Percentiles rank a stretch among this genome's conserved stretches.
Conservation (phyloP, 2,329 filamentous ascomycete species). For the Thelonectria rubi region DNA sequence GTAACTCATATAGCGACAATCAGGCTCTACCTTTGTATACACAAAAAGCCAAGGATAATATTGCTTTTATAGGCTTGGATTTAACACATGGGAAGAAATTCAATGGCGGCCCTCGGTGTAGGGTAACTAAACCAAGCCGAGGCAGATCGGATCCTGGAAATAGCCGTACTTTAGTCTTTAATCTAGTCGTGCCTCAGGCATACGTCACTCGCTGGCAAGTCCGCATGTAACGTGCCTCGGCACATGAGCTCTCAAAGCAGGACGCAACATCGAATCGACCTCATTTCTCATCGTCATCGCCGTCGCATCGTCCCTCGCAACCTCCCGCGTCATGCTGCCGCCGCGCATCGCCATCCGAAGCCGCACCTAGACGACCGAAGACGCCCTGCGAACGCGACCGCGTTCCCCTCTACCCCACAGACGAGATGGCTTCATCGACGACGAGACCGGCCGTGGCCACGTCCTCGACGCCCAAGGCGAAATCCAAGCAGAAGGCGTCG, state of each 20-base stretch:
- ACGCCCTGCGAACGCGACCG: conserved; percentile 11
- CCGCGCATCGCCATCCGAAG: conserved; percentile 2
- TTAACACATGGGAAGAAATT: too few relatives aligned
- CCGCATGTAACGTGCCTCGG: conserved; percentile 41
- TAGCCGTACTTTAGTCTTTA: not conserved
- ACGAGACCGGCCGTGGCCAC: conserved; percentile 28
- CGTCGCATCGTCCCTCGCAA: conserved; percentile 5
- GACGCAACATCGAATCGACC: conserved; percentile 24
- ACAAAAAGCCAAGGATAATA: too few relatives aligned
- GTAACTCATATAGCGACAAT: too few relatives aligned
- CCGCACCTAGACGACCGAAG: conserved; percentile 20
- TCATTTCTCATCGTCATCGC: conserved; percentile 23
- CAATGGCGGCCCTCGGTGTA: not conserved
- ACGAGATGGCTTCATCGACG: conserved; percentile 35
- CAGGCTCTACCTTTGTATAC: too few relatives aligned
- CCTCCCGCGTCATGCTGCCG: conserved; percentile 16
- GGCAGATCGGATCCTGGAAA: conserved; percentile 1
- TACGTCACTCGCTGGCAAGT: conserved; percentile 29
- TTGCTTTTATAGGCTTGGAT: too few relatives aligned
- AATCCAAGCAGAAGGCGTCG: conserved; percentile 36
- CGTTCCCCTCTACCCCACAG: conserved; percentile 8
- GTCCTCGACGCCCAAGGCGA: conserved; percentile 34
- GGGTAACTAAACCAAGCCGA: conserved; percentile 13
- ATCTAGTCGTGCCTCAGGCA: conserved; percentile 38
- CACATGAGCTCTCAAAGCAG: conserved; percentile 13